Percentiles rank a stretch among this genome's conserved stretches.
Evolutionary conservation across 2,329 filamentous ascomycete genomes (phyloP).

Genomic region (Rutstroemia sp.): DNA sequence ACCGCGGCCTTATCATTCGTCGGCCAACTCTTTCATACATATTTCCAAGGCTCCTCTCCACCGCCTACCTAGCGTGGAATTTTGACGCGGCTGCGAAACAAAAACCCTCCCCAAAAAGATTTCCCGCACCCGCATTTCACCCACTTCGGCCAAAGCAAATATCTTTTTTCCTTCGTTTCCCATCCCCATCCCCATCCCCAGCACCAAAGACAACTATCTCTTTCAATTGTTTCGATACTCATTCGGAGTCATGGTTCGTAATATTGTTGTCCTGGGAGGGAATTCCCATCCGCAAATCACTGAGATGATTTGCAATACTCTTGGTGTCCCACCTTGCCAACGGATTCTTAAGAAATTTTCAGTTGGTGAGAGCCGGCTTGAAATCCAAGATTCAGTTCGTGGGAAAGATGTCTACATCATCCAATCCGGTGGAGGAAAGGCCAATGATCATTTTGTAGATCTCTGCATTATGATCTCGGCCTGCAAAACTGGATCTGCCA

Average conservation of each 20-base stretch:
- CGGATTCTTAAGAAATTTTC: conserved; percentile 88
- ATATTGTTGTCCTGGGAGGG: conserved; percentile 88
- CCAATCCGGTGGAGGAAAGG: conserved; percentile 82
- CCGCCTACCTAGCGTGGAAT: background rate
- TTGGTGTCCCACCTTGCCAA: conserved; percentile 79
- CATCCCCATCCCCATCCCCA: background rate
- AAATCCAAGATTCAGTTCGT: conserved; percentile 92
- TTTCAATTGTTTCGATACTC: background rate
- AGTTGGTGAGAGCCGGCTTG: conserved; percentile 88
- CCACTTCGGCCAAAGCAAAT: conserved; percentile 5
- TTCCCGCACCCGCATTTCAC: conserved; percentile 16
- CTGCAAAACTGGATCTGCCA: conserved; percentile 89
- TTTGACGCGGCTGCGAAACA: background rate
- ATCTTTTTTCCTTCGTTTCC: background rate
- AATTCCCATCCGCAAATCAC: conserved; percentile 87
- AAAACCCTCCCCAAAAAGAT: conserved; percentile 11
- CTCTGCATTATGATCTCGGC: conserved; percentile 98
- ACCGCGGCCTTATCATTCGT: background rate
- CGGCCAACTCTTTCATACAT: background rate
- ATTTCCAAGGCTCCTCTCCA: background rate
- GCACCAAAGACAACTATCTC: background rate
- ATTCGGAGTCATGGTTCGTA: conserved; percentile 68
- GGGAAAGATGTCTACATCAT: conserved; percentile 99
- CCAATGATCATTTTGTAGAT: conserved; percentile 96
- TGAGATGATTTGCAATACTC: conserved; percentile 77